Percentiles rank a stretch among this genome's conserved stretches.
Evolutionary conservation across 2,329 filamentous ascomycete species (phyloP).

Genomic region (Pseudogymnoascus sp.): DNA sequence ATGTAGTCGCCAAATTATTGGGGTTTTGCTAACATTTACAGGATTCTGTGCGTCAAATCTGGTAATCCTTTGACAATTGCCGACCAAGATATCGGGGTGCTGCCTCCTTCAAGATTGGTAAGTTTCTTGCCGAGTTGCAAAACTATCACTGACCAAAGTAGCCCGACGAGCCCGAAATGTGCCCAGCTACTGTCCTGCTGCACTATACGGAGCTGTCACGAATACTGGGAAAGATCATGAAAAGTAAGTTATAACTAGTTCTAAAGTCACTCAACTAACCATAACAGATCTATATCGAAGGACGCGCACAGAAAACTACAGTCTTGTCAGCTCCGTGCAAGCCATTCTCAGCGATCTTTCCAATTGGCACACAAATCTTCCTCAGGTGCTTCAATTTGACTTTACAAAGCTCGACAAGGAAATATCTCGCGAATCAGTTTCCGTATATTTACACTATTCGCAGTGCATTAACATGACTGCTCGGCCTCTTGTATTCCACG

Average conservation of each 20-base stretch:
- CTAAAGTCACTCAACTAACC: background rate
- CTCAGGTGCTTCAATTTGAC: conserved; percentile 40
- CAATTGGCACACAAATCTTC: conserved; percentile 41
- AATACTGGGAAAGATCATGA: conserved; percentile 42
- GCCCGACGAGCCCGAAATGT: conserved; percentile 32
- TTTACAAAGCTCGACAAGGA: conserved; percentile 34
- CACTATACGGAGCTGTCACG: conserved; percentile 46
- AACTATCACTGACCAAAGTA: background rate
- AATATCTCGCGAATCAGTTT: conserved; percentile 42
- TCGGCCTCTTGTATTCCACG: conserved; percentile 44
- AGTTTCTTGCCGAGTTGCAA: conserved; percentile 4
- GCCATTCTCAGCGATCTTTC: conserved; percentile 41
- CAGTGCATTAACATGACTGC: conserved; percentile 51
- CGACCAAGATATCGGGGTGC: conserved; percentile 44
- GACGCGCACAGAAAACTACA: conserved; percentile 37
- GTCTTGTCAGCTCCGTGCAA: conserved; percentile 41
- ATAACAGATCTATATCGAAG: conserved; percentile 40
- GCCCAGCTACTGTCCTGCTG: conserved; percentile 39
- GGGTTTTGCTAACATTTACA: conserved; percentile 13
- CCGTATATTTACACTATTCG: conserved; percentile 46
- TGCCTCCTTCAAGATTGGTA: conserved; percentile 29
- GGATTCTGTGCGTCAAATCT: conserved; percentile 44
- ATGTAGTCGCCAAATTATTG: background rate
- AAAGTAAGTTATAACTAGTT: conserved; percentile 20
- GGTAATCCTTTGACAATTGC: conserved; percentile 47